Conservation (phyloP, 345 rosid species). For the Murraya paniculata region DNA sequence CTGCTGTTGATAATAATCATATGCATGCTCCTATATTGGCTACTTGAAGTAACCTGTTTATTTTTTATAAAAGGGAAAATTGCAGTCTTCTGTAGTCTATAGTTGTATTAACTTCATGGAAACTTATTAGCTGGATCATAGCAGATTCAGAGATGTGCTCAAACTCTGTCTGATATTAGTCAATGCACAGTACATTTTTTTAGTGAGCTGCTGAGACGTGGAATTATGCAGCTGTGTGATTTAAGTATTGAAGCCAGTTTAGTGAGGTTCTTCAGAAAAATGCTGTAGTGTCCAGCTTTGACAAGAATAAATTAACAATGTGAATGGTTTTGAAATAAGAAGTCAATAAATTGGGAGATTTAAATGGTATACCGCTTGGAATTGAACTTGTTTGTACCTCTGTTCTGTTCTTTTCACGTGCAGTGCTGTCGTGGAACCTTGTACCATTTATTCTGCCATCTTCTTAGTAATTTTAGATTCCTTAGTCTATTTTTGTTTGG, state of each 20-base stretch:
- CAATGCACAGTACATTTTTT: not conserved
- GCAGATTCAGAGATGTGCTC: not conserved
- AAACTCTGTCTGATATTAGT: not conserved
- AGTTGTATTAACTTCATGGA: not conserved
- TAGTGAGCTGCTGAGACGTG: not conserved
- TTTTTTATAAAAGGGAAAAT: no score
- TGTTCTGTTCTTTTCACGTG: not conserved
- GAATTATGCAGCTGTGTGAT: not conserved
- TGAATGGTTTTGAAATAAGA: not conserved
- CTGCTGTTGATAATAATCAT: not conserved
- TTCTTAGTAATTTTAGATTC: not conserved
- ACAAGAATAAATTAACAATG: not conserved
- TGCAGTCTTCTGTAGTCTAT: not conserved
- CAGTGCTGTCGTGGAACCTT: slow-evolving; percentile 1
- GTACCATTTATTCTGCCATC: not conserved
- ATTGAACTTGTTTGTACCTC: not conserved
- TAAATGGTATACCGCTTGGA: not conserved
- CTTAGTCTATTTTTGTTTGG: not conserved
- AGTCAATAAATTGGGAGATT: not conserved
- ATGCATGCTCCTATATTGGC: not conserved
- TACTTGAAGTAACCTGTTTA: not conserved
- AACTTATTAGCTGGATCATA: not conserved
- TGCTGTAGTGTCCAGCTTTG: not conserved
- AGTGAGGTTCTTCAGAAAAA: not conserved
- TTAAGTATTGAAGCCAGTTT: not conserved